Evolutionary conservation across 305 asterid genomes (phyloP), one percentile per base, ranked within the genome.

Genomic region (Fraxinus paxiana): DNA sequence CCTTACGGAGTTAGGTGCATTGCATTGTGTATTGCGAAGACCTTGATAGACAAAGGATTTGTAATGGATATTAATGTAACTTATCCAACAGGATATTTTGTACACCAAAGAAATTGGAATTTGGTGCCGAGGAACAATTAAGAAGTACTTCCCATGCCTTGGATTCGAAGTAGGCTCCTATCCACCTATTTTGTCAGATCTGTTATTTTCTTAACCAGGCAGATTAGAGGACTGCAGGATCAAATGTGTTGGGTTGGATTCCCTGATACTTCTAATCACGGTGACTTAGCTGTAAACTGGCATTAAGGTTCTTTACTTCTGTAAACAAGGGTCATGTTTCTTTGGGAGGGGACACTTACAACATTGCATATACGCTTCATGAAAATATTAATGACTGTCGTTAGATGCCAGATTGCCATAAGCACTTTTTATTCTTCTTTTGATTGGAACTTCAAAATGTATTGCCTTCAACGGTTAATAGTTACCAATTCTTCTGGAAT

Each of bases 91-190:
- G 37, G 10, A 30, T 67, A 67, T 13, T 30, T 26, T 61, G 72
- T 67, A 31, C 73, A 34, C 65, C 43, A 12, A 33, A 41, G 51
- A 48, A 75, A 41, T 75, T 38, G 38, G 73, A 67, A 67, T 28
- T 0, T 24, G 73, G 73, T 33, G 12, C n/a, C 30, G 17, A 48
- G 70, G 35, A 67, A 65, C 38, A 31, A 3, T 35, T 41, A 30
- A 41, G 77, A 77, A 77, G 28, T 59, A 59, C 46, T 56, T 13
- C 51, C 38, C 56, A 71, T 69, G 81, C 56, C 22, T 77, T 51
- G 54, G 35, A 70, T 48, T 56, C 37, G 6, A 37, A 37, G 22
- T 48, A 30, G 15, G 30, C 17, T 77, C 35, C 63, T 5, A 56
- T 33, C 67, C 46, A 2, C 46, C 46, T 38, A 34, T 34, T 34